Evolutionary conservation across 805 yeast genomes (phyloP), one percentile per base, ranked within the genome.

Genomic region (Saturnispora galanensis): DNA sequence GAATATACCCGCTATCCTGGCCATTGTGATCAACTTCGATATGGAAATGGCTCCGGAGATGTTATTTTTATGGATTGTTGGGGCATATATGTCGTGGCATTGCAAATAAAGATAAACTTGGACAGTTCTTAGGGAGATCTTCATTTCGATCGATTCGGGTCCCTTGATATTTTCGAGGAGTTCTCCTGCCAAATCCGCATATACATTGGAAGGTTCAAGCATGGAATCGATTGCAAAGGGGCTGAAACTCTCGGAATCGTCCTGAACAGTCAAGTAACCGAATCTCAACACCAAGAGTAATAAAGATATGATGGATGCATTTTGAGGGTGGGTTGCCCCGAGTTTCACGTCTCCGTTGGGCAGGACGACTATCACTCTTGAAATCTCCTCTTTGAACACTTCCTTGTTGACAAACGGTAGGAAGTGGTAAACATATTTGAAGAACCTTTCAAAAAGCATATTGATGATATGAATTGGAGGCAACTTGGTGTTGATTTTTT

Each of bases 391-490:
- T 43, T 66, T 57, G 47, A 75, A 74, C 0, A 64, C 55, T 1
- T 52, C 56, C 50, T 73, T 73, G 51, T 76, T 78, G 15, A 79
- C 53, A 47, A 66, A 68, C 0, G 80, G 79, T 52, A 66, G 54
- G 41, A 70, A 67, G 4, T 76, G 73, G 53, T 74, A 73, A 8
- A 72, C 60, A 41, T 60, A 65, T 7, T 47, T 56, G 54, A 76
- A 76, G 50, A 60, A 76, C 11, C 73, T 59, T 13, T 67, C 66
- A 12, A 74, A 44, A 6, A 68, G 60, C 38, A 68, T 53, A 81
- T 62, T 52, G 6, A 71, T 51, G 3, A 66, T 56, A 28, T 56
- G 61, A 47, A 57, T 53, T 0, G 71, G 65, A 0, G 81, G 81
- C 17, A 76, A 48, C 2, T 57, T 41, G 3, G 43, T 44, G 42